phyloP scores from a whole-genome alignment of 257 asterid species.

The Marsdenia floribunda region DNA sequence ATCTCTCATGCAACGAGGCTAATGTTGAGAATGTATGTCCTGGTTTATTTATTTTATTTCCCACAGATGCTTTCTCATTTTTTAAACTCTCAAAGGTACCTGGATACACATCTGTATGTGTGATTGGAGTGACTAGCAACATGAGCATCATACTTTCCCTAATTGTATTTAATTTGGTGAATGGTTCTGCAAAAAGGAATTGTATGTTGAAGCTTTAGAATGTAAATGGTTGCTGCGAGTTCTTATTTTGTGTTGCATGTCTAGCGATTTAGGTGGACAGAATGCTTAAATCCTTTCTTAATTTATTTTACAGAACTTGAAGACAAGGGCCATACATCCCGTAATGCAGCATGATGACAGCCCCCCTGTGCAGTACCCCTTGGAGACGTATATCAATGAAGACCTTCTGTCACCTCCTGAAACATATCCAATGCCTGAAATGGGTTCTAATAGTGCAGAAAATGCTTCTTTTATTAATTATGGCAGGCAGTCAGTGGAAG shows the following conservation, averaged over 20 bases:
- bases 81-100: neutral
- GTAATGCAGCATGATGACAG: conserved; percentile 31
- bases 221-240: neutral
- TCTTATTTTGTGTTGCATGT: neutral
- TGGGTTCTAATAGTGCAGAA: conserved; percentile 36
- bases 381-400: conserved; percentile 57
- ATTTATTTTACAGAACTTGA: conserved; percentile 48
- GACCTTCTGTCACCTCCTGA: conserved; percentile 53
- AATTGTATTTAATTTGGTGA: neutral
- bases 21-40: neutral
- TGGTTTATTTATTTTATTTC: neutral
- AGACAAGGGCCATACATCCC: conserved; percentile 44
- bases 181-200: neutral
- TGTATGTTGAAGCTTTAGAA: neutral
- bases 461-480: conserved; percentile 31
- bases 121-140: neutral
- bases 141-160: neutral
- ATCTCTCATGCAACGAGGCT: neutral
- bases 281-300: neutral
- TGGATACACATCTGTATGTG: neutral
- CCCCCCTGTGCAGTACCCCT: conserved; percentile 32
- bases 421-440: conserved; percentile 53
- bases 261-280: neutral
- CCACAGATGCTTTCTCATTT: neutral
- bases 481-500: conserved; percentile 50